These are phyloP conservation scores for Cyclostephanos tholiformis DNA, from an alignment of 108 stramenopile genomes.

Conservation along the genomic window DNA sequence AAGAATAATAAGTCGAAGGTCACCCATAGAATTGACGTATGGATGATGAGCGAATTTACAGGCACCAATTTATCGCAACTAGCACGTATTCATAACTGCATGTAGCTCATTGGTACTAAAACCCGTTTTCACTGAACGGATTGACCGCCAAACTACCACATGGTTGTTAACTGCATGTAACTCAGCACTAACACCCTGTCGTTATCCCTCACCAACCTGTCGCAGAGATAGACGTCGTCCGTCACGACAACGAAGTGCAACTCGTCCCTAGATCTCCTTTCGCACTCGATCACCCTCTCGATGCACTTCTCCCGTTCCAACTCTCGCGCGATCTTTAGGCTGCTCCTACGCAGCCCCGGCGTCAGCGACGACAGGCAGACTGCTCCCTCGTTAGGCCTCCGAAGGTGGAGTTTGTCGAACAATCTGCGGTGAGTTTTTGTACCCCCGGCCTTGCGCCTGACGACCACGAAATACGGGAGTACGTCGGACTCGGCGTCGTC, in stretches of 20 bases:
- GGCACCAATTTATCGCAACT: background rate
- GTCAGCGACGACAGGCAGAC: conserved; percentile 49
- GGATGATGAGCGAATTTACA: conserved; percentile 8
- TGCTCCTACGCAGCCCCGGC: conserved; percentile 31
- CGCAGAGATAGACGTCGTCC: conserved; percentile 51
- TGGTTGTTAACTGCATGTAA: conserved; percentile 33
- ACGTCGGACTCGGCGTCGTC: conserved; percentile 26
- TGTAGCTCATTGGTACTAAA: background rate
- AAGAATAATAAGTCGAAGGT: conserved; percentile 47
- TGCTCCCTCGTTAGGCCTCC: conserved; percentile 51
- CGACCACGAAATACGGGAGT: conserved; percentile 44
- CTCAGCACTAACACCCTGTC: conserved; percentile 43
- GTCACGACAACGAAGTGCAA: conserved; percentile 46
- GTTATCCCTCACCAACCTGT: conserved; percentile 34
- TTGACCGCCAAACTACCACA: conserved; percentile 20
- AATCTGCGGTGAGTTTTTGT: conserved; percentile 48
- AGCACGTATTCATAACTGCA: background rate
- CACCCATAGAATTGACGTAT: conserved; percentile 58
- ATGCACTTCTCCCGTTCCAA: conserved; percentile 42
- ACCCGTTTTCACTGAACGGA: background rate
- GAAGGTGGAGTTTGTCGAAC: conserved; percentile 52
- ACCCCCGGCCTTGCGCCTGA: conserved; percentile 53
- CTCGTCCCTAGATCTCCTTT: conserved; percentile 43
- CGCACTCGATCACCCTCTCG: conserved; percentile 52
- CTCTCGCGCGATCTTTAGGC: conserved; percentile 39